Base-by-base conservation (phyloP, 2,329 filamentous ascomycete genomes). In the Xylaria sp. region DNA sequence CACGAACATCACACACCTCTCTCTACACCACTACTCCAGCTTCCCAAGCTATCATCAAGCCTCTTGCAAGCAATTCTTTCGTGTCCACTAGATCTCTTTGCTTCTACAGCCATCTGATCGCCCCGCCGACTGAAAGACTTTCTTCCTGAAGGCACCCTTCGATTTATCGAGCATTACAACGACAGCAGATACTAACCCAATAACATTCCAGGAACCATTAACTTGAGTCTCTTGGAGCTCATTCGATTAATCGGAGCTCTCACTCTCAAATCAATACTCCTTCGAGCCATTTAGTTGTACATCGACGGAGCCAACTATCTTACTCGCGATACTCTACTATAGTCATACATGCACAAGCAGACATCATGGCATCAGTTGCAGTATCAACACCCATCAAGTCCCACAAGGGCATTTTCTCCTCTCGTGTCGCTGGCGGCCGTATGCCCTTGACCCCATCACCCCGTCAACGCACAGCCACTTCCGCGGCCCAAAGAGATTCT, bases 391-490 rank as follows among this genome's bases (percentile, higher is more conserved):
- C 96, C 69, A 87, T 96, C 80, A 98, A 98, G 88, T 96, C 93
- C 87, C 95, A 97, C 82, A 90, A 92, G 83, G 94, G 94, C 69
- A 88, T 98, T 78, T 98, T 98, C 86, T 94, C 92, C 75, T 90
- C 93, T 75, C 94, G 94, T 81, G 96, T 94, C 80, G 96, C 94
- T 82, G 94, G 95, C 83, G 94, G 94, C 80, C 93, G 96, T 71
- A 94, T 97, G 87, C 94, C 96, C 76, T 85, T 99, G 79, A 98
- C 95, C 3, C 95, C 96, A 39, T 98, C 95, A 67, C 96, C 96
- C 67, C 89, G 91, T 74, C 83, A 86, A 71, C 88, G 90, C 73
- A 84, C 85, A 41, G 82, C 84, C 39, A 85, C 83, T 58, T 82
- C 83, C 52, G 84, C 83, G 49, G 79, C 84, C 64, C 82, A 86